Evolutionary conservation across 2,329 filamentous ascomycete genomes (phyloP).

Genomic region (Grosmannia serpens): DNA sequence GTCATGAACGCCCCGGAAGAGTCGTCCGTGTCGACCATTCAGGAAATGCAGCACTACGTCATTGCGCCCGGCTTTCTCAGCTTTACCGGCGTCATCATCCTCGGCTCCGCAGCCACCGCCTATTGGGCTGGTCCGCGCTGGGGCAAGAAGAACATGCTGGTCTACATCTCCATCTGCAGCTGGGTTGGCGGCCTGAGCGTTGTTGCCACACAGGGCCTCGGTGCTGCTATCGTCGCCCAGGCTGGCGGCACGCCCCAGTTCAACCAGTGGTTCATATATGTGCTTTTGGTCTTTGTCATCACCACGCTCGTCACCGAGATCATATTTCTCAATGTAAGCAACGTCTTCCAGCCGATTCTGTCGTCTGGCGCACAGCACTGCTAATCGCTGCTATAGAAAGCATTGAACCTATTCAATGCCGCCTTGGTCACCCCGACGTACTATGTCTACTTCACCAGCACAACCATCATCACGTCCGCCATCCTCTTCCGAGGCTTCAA

Average conservation of each 20-base stretch:
- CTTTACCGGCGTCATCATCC: slow-evolving; percentile 72
- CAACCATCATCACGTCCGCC: slow-evolving; percentile 87
- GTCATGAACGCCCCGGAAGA: slow-evolving; percentile 84
- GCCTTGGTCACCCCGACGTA: slow-evolving; percentile 96
- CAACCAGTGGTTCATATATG: slow-evolving; percentile 95
- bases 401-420: slow-evolving; percentile 91
- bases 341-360: slow-evolving; percentile 12
- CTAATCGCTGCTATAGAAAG: slow-evolving; percentile 60
- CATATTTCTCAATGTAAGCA: slow-evolving; percentile 80
- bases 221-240: slow-evolving; percentile 82
- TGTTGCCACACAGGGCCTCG: slow-evolving; percentile 85
- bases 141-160: slow-evolving; percentile 94
- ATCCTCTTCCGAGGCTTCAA: slow-evolving; percentile 92
- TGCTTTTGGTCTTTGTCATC: slow-evolving; percentile 82
- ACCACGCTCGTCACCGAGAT: slow-evolving; percentile 86
- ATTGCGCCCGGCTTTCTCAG: slow-evolving; percentile 75
- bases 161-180: slow-evolving; percentile 94
- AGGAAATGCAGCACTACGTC: slow-evolving; percentile 84
- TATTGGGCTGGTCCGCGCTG: slow-evolving; percentile 77
- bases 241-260: slow-evolving; percentile 74
- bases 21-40: slow-evolving; percentile 74
- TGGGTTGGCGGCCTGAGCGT: slow-evolving; percentile 89
- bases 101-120: slow-evolving; percentile 60
- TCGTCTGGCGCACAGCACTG: background rate
- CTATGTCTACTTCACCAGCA: slow-evolving; percentile 95